Evolutionary conservation across 108 stramenopile species (phyloP).

Genomic region (Bacterosira constricta): DNA sequence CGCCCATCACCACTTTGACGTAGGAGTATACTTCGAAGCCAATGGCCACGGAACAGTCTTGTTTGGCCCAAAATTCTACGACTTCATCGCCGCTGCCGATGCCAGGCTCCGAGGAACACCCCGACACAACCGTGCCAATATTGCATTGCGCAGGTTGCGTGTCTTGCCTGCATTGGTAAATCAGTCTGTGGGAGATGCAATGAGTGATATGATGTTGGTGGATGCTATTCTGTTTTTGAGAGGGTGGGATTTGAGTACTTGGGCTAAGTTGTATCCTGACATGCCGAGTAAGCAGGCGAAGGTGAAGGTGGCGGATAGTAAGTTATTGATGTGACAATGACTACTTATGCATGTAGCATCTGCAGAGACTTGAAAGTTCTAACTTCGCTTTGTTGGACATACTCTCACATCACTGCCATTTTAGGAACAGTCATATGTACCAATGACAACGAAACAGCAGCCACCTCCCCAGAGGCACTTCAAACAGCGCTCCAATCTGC

Average conservation of each 20-base stretch:
- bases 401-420: not conserved
- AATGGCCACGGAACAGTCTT: slow-evolving; percentile 99
- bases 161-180: slow-evolving; percentile 78
- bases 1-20: slow-evolving; percentile 89
- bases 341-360: not conserved
- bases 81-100: slow-evolving; percentile 43
- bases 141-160: slow-evolving; percentile 51
- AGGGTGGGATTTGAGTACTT: slow-evolving; percentile 70
- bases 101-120: slow-evolving; percentile 26
- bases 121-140: slow-evolving; percentile 36
- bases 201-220: slow-evolving; percentile 93
- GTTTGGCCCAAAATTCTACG: slow-evolving; percentile 71
- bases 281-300: slow-evolving; percentile 95
- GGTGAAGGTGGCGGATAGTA: slow-evolving; percentile 88
- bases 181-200: slow-evolving; percentile 97
- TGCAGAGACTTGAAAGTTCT: no score
- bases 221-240: slow-evolving; percentile 83
- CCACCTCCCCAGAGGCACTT: slow-evolving; percentile 71
- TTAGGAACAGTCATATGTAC: slow-evolving; percentile 66
- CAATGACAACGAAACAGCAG: slow-evolving; percentile 91
- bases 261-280: slow-evolving; percentile 89
- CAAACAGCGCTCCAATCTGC: slow-evolving; percentile 83
- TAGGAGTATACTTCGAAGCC: slow-evolving; percentile 99
- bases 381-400: not conserved
- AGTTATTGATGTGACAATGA: not conserved